These are phyloP conservation scores for Globisporangium uncinulatum DNA, from an alignment of 352 stramenopile species.

Conservation along the genomic window DNA sequence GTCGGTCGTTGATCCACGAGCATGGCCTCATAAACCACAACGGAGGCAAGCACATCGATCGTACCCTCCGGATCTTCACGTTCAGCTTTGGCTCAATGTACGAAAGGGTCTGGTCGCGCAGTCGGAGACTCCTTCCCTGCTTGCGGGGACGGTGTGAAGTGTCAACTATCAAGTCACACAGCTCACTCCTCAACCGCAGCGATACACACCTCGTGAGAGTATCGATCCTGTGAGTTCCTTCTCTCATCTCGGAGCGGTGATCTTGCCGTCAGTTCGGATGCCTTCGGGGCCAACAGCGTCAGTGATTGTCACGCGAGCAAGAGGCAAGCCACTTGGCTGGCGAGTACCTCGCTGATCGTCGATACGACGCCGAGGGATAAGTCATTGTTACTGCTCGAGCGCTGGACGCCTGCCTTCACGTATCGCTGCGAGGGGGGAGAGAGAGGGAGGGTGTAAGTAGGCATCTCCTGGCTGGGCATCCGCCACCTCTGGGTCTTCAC, in stretches of 20 bases:
- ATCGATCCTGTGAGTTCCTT: conserved; percentile 6
- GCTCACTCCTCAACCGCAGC: neutral
- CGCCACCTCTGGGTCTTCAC: neutral
- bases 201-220: neutral
- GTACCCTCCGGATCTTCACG: conserved; percentile 51
- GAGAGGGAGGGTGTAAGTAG: neutral
- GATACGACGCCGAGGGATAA: neutral
- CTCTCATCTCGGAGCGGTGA: conserved; percentile 4
- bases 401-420: no score
- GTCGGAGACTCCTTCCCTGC: conserved; percentile 25
- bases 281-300: conserved; percentile 1
- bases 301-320: neutral
- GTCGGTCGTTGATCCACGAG: neutral
- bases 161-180: neutral
- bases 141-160: no score
- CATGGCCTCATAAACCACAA: neutral
- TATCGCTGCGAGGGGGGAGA: neutral
- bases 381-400: neutral
- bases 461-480: neutral
- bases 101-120: conserved; percentile 30
- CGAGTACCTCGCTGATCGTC: neutral
- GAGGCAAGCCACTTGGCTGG: neutral
- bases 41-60: neutral
- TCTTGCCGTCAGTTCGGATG: conserved; percentile 9
- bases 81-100: conserved; percentile 64